These are phyloP conservation scores for Lactarius deliciosus DNA, from an alignment of 768 basidiomycete genomes.

Conservation along the genomic window DNA sequence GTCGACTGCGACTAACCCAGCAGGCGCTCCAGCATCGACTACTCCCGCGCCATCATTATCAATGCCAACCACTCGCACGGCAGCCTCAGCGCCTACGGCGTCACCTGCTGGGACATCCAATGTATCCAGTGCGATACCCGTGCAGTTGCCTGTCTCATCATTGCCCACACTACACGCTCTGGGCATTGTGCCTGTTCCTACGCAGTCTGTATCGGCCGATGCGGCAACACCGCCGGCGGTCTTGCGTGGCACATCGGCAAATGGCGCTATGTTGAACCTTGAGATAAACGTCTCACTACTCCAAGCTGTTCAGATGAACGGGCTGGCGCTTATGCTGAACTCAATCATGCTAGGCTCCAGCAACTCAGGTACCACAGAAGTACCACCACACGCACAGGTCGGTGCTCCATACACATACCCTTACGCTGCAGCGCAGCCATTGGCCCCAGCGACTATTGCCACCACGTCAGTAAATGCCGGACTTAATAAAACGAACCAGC, in stretches of 20 bases:
- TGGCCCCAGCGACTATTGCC: not conserved
- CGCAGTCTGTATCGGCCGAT: slow-evolving; percentile 46
- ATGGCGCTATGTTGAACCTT: slow-evolving; percentile 69
- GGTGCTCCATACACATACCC: slow-evolving; percentile 30
- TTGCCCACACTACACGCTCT: slow-evolving; percentile 61
- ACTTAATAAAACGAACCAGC: slow-evolving; percentile 8
- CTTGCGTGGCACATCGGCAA: slow-evolving; percentile 65
- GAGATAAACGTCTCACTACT: slow-evolving; percentile 78
- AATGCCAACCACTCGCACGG: slow-evolving; percentile 37
- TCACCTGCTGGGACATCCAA: slow-evolving; percentile 1
- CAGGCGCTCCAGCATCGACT: slow-evolving; percentile 5
- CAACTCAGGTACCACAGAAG: slow-evolving; percentile 27
- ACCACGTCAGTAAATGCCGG: slow-evolving; percentile 4
- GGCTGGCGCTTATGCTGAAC: slow-evolving; percentile 68
- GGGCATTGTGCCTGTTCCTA: slow-evolving; percentile 71
- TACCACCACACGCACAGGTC: slow-evolving; percentile 25
- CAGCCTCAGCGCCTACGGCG: slow-evolving; percentile 28
- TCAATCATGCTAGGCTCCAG: slow-evolving; percentile 54
- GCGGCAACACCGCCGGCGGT: slow-evolving; percentile 71
- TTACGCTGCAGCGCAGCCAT: slow-evolving; percentile 8
- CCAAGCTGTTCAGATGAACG: slow-evolving; percentile 75
- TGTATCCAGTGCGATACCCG: slow-evolving; percentile 46
- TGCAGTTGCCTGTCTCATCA: slow-evolving; percentile 65
- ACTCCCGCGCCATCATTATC: slow-evolving; percentile 32
- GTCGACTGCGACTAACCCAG: slow-evolving; percentile 23